Conservation (phyloP, 1,284 basidiomycete genomes). For the Ganoderma resinaceum region DNA sequence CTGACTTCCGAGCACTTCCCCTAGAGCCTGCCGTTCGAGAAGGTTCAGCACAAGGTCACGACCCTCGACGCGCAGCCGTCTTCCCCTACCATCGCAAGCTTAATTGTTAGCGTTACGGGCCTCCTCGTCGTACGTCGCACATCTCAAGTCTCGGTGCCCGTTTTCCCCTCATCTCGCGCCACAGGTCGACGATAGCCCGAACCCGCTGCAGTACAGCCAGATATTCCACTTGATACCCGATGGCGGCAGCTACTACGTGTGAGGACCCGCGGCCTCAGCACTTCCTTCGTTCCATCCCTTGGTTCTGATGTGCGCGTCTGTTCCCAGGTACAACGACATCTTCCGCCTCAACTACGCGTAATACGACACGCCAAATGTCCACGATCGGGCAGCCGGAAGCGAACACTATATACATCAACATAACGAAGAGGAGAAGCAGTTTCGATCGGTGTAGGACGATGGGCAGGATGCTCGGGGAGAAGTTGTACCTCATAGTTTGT, state of each 20-base stretch:
- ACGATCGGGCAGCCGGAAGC: slow-evolving; percentile 3
- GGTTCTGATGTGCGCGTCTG: slow-evolving; percentile 5
- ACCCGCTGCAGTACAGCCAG: slow-evolving; percentile 90
- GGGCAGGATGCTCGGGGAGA: slow-evolving; percentile 23
- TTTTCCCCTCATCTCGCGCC: slow-evolving; percentile 9
- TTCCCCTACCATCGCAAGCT: slow-evolving; percentile 60
- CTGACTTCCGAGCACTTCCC: slow-evolving; percentile 14
- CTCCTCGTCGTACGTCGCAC: slow-evolving; percentile 67
- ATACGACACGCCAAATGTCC: not conserved
- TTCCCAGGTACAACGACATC: slow-evolving; percentile 79
- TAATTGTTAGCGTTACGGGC: slow-evolving; percentile 93
- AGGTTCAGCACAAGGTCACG: slow-evolving; percentile 84
- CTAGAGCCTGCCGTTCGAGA: slow-evolving; percentile 83
- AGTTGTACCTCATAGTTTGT: slow-evolving; percentile 37
- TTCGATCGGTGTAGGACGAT: slow-evolving; percentile 29
- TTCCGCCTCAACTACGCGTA: slow-evolving; percentile 81
- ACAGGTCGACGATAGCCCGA: slow-evolving; percentile 81
- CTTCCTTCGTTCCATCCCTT: slow-evolving; percentile 6
- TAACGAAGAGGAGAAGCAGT: slow-evolving; percentile 21
- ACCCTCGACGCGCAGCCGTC: slow-evolving; percentile 94
- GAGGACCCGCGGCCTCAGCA: slow-evolving; percentile 39
- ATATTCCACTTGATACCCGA: slow-evolving; percentile 92
- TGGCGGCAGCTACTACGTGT: slow-evolving; percentile 85
- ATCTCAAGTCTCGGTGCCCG: not conserved
- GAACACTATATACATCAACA: slow-evolving; percentile 8